Percentiles rank a stretch among this genome's conserved stretches.
Evolutionary conservation across 768 basidiomycete genomes (phyloP).

Genomic region (Candolleomyces eurysporus): DNA sequence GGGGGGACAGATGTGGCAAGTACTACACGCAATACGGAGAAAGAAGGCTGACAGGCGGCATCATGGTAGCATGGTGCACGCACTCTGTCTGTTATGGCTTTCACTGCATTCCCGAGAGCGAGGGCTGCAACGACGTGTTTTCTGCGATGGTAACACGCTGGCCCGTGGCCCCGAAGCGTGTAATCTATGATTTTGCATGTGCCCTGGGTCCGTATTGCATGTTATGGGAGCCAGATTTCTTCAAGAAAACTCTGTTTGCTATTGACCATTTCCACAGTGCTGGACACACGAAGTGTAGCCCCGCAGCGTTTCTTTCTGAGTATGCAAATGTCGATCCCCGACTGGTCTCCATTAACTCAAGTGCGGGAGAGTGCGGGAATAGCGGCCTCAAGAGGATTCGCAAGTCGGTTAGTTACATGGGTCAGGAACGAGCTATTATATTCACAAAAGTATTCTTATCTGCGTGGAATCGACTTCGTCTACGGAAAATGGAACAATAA

Average conservation of each 20-base stretch:
- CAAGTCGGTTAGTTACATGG: too few species aligned
- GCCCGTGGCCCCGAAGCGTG: conserved; percentile 22
- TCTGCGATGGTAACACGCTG: conserved; percentile 34
- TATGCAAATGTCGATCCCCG: conserved; percentile 24
- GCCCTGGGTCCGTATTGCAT: conserved; percentile 31
- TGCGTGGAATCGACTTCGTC: too few species aligned
- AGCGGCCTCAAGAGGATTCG: too few species aligned
- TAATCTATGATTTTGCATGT: conserved; percentile 9
- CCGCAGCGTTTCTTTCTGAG: conserved; percentile 25
- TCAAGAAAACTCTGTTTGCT: conserved; percentile 28
- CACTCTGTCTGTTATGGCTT: conserved; percentile 21
- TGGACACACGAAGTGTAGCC: conserved; percentile 31
- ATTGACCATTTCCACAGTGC: conserved; percentile 33
- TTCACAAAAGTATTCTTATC: too few species aligned
- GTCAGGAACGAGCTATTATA: too few species aligned
- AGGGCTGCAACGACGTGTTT: conserved; percentile 38
- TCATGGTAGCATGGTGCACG: conserved; percentile 32
- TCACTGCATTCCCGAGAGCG: conserved; percentile 21
- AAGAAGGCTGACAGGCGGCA: conserved; percentile 22
- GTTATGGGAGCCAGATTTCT: conserved; percentile 23
- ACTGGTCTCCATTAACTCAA: too few species aligned
- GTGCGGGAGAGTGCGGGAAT: too few species aligned
- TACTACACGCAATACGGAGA: too few species aligned
- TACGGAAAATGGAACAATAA: too few species aligned
- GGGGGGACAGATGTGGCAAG: too few species aligned